These are phyloP conservation scores for Neoascochyta sp. DNA, from an alignment of 2,329 filamentous ascomycete genomes.

Conservation along the genomic window DNA sequence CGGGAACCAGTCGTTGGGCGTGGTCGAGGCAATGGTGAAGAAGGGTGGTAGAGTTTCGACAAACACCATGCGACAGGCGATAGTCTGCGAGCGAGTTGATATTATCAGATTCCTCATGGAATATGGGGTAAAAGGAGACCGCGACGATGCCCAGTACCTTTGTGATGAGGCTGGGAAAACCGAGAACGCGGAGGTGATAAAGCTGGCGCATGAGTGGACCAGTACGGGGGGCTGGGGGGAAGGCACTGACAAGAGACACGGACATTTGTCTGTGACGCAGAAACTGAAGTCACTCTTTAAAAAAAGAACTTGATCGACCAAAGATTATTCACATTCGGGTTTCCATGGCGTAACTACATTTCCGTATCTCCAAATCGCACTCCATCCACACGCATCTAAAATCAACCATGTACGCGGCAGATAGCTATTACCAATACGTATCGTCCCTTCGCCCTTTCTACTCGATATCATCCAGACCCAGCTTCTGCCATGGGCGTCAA, in stretches of 20 bases:
- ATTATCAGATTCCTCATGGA: slow-evolving; percentile 4
- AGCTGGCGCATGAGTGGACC: too few species aligned
- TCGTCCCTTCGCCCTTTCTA: slow-evolving; percentile 2
- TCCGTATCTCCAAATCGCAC: slow-evolving; percentile 1
- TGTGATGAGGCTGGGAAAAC: slow-evolving; percentile 4
- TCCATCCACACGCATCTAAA: slow-evolving; percentile 1
- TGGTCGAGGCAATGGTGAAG: slow-evolving; percentile 6
- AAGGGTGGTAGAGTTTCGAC: slow-evolving; percentile 3
- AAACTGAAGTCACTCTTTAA: too few species aligned
- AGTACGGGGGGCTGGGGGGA: too few species aligned
- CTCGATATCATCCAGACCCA: slow-evolving; percentile 4
- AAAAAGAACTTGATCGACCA: too few species aligned
- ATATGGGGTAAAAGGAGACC: not conserved
- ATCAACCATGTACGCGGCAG: slow-evolving; percentile 3
- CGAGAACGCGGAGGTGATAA: slow-evolving; percentile 1
- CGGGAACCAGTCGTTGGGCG: slow-evolving; percentile 3
- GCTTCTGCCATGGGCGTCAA: slow-evolving; percentile 2
- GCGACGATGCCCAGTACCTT: slow-evolving; percentile 2
- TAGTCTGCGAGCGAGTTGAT: slow-evolving; percentile 5
- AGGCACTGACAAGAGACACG: too few species aligned
- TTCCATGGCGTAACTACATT: not conserved
- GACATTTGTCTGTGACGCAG: too few species aligned
- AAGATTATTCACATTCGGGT: too few species aligned
- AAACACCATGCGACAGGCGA: slow-evolving; percentile 4
- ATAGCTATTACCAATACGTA: slow-evolving; percentile 2